Percentiles rank a stretch among this genome's conserved stretches.
Conservation (phyloP, 306 rosid species). For the Vigna hirtella region DNA sequence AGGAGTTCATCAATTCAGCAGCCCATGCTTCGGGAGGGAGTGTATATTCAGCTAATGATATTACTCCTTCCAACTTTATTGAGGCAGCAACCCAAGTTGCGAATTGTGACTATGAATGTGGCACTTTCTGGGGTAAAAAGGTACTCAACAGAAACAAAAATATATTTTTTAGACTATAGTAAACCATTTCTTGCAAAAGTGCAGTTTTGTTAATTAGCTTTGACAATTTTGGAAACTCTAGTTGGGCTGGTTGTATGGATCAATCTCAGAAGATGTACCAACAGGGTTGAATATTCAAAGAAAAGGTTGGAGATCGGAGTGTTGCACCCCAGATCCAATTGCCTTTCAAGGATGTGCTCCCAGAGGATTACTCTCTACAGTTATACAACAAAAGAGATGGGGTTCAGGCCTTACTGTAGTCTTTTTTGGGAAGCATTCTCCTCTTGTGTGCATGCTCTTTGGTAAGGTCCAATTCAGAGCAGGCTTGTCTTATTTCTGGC, state of each 20-base stretch:
- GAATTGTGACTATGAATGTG: slow-evolving; percentile 57
- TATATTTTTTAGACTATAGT: neutral
- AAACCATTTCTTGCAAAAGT: neutral
- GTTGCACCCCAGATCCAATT: slow-evolving; percentile 49
- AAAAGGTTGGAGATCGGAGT: slow-evolving; percentile 74
- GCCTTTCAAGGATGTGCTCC: slow-evolving; percentile 75
- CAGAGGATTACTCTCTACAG: slow-evolving; percentile 51
- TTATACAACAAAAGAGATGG: slow-evolving; percentile 80
- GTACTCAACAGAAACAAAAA: slow-evolving; percentile 24
- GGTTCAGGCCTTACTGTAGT: slow-evolving; percentile 65
- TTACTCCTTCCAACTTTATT: slow-evolving; percentile 27
- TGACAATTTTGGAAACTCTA: slow-evolving; percentile 2
- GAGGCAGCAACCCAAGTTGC: slow-evolving; percentile 59
- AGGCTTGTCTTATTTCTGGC: slow-evolving; percentile 57
- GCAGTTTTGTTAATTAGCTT: neutral
- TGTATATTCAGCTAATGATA: neutral
- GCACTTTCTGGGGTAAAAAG: slow-evolving; percentile 71
- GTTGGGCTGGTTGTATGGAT: slow-evolving; percentile 62
- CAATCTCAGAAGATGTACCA: slow-evolving; percentile 61
- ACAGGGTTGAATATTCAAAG: slow-evolving; percentile 63
- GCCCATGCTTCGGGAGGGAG: slow-evolving; percentile 47
- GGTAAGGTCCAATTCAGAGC: slow-evolving; percentile 65
- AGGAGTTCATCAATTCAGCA: slow-evolving; percentile 56
- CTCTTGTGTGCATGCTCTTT: slow-evolving; percentile 52
- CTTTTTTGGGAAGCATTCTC: slow-evolving; percentile 58